These are phyloP conservation scores for Magnaporthiopsis poae DNA, from an alignment of 2,329 filamentous ascomycete species.

Conservation along the genomic window DNA sequence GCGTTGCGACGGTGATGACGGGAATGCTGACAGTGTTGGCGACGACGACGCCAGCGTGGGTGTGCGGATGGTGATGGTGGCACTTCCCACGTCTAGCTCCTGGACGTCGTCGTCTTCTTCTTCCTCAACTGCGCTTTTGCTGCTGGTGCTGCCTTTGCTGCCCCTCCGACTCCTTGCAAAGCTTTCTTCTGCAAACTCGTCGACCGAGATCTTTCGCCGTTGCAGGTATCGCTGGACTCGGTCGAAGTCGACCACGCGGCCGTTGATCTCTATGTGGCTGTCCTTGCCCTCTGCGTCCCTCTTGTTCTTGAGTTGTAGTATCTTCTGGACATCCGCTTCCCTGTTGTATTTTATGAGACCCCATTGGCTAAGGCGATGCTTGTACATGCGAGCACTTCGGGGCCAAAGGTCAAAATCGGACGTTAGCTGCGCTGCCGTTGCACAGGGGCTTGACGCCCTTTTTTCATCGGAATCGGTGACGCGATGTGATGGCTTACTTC, in stretches of 20 bases:
- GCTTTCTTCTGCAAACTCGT: background rate
- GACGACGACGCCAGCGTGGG: background rate
- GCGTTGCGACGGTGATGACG: no score
- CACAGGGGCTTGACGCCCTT: background rate
- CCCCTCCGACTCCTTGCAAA: background rate
- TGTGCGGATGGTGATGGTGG: conserved; percentile 3
- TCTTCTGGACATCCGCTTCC: conserved; percentile 5
- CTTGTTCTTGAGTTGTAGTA: conserved; percentile 3
- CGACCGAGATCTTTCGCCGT: conserved; percentile 1
- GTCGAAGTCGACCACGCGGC: conserved; percentile 7
- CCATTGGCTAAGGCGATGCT: conserved; percentile 7
- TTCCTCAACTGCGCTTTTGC: background rate
- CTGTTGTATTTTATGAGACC: conserved; percentile 8
- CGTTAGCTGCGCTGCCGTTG: background rate
- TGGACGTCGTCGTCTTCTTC: background rate
- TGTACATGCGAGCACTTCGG: conserved; percentile 7
- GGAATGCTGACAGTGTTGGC: background rate
- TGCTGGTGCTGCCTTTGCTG: background rate
- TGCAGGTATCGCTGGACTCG: conserved; percentile 3
- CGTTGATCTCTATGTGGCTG: conserved; percentile 8
- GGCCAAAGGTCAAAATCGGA: background rate
- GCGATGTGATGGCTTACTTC: conserved; percentile 1
- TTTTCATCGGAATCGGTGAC: background rate
- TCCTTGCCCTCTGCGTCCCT: conserved; percentile 3
- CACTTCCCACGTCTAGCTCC: background rate